Conservation (phyloP, 2,329 filamentous ascomycete genomes). For the Alternaria hordeiaustralica region DNA sequence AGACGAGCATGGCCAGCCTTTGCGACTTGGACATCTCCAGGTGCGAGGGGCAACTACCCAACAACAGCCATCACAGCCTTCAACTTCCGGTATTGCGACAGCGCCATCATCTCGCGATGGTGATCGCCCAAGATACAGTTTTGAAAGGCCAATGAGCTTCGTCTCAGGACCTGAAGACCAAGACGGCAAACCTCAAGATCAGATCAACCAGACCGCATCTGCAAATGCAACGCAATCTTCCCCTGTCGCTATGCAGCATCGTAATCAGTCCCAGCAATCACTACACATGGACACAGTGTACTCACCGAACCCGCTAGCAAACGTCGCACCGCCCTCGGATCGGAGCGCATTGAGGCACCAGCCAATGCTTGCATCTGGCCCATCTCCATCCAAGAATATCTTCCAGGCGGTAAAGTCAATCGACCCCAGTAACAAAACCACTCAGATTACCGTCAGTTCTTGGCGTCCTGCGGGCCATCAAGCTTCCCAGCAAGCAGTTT, state of each 20-base stretch:
- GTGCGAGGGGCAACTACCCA: conserved; percentile 8
- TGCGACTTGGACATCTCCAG: conserved; percentile 28
- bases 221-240: conserved; percentile 8
- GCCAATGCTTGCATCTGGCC: background rate
- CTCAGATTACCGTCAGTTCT: conserved; percentile 18
- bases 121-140: conserved; percentile 33
- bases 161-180: conserved; percentile 42
- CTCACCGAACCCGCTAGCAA: conserved; percentile 13
- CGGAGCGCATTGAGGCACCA: conserved; percentile 1
- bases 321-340: conserved; percentile 9
- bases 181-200: conserved; percentile 44
- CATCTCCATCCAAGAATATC: conserved; percentile 9
- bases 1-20: conserved; percentile 38
- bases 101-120: conserved; percentile 24
- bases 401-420: background rate
- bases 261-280: conserved; percentile 11
- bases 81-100: conserved; percentile 5
- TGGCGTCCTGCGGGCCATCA: conserved; percentile 13
- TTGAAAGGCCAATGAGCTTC: conserved; percentile 48
- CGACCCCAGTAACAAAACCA: background rate
- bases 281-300: conserved; percentile 12
- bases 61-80: conserved; percentile 2
- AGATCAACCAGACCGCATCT: conserved; percentile 38
- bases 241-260: conserved; percentile 11
- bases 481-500: conserved; percentile 5